A percentile compares a stretch with the other conserved stretches of the same genome.
Evolutionary conservation across 1,284 basidiomycete species (phyloP).

Genomic region (Sanghuangporus baumii): DNA sequence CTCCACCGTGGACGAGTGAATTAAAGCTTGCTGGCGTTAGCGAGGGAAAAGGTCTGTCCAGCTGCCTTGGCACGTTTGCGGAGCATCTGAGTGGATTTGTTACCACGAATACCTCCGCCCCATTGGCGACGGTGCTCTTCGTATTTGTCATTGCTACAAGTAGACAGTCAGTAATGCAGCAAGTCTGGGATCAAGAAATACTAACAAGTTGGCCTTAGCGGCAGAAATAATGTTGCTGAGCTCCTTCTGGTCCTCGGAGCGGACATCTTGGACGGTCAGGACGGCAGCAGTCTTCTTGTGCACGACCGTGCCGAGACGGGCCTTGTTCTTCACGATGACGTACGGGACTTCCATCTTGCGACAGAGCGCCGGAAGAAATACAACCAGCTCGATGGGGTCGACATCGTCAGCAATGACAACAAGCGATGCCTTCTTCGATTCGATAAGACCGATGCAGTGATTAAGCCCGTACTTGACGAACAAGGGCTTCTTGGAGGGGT

Average conservation of each 20-base stretch:
- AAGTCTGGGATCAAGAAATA: constrained; percentile 18
- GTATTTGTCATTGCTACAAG: constrained; percentile 84
- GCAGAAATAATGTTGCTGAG: constrained; percentile 90
- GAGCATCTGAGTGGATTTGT: constrained; percentile 91
- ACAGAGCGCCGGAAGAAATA: constrained; percentile 98
- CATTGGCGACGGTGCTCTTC: constrained; percentile 88
- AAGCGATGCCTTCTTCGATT: constrained; percentile 96
- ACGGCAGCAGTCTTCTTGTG: constrained; percentile 98
- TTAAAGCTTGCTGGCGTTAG: constrained; percentile 59
- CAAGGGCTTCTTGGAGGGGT: constrained; percentile 88
- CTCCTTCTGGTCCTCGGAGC: constrained; percentile 91
- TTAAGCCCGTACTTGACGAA: constrained; percentile 98
- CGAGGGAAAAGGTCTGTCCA: constrained; percentile 55
- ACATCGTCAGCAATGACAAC: constrained; percentile 98
- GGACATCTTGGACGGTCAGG: constrained; percentile 88
- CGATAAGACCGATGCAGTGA: constrained; percentile 92
- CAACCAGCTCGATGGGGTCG: constrained; percentile 96
- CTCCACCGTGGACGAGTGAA: not conserved
- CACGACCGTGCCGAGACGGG: constrained; percentile 93
- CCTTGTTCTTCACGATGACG: constrained; percentile 97
- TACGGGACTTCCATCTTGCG: constrained; percentile 99
- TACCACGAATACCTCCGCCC: constrained; percentile 94
- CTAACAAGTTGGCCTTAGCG: constrained; percentile 95
- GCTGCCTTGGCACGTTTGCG: constrained; percentile 91
- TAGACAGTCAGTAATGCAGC: constrained; percentile 10